Base-by-base conservation (phyloP, 2,329 filamentous ascomycete species). In the Leptographium galeiforme region DNA sequence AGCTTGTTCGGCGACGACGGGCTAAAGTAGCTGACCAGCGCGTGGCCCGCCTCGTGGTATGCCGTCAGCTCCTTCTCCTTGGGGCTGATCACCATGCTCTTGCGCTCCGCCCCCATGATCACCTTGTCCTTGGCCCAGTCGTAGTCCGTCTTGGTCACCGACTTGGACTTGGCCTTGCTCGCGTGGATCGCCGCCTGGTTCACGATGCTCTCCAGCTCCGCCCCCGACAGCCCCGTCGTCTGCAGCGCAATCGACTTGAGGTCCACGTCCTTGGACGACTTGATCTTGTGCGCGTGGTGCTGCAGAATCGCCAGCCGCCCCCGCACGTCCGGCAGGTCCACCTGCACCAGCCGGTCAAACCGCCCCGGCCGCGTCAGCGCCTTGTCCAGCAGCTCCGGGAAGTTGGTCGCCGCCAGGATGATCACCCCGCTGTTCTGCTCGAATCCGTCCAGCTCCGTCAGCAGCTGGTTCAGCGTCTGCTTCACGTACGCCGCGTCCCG, bases 51-150 rank as follows among this genome's bases (percentile, higher is more conserved):
- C 71, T 98, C 93, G 71, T 98, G 93, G 69, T 98, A 98, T 6
- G 93, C 93, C 45, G 97, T 93, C 14, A 89, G 94, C 66, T 81
- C 86, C 79, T 97, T 97, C 71, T 98, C 93, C 71, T 95, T 89
- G 58, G 91, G 82, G 45, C 85, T 87, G 53, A 98, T 91, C 53
- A 96, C 79, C 70, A 91, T 89, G 60, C 85, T 95, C 66, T 84
- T 87, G 64, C 85, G 82, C 71, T 98, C 93, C 2, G 91, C 87
- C 40, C 93, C 93, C 89, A 98, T 95, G 67, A 95, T 85, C 52
- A 98, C 87, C 71, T 93, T 93, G 72, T 98, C 93, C 70, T 95
- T 97, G 54, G 93, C 93, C 90, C 91, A 98, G 61, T 96, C 90
- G 58, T 97, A 84, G 64, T 97, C 89, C 38, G 77, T 70, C 67